These are phyloP conservation scores for Kodamaea fukazawae DNA, from an alignment of 805 yeast species.

Conservation along the genomic window DNA sequence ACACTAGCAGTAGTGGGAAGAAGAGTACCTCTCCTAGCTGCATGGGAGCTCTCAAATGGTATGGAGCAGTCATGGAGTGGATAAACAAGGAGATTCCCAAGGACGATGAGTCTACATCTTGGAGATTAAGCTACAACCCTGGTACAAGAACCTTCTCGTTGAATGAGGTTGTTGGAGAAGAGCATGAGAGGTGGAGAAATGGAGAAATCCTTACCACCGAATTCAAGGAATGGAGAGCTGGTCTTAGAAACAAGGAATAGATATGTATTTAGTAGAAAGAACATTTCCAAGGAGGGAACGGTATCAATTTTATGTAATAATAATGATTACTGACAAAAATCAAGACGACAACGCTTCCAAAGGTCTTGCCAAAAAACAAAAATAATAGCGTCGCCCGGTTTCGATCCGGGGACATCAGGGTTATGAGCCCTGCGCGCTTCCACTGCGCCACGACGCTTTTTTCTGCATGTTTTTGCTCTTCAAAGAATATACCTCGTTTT, in stretches of 20 bases:
- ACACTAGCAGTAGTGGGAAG: slow-evolving; percentile 9
- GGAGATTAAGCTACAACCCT: slow-evolving; percentile 57
- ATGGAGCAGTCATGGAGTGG: slow-evolving; percentile 85
- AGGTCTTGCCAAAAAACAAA: slow-evolving; percentile 7
- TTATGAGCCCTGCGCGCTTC: slow-evolving; percentile 99
- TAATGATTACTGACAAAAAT: no score
- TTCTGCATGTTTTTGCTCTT: background rate
- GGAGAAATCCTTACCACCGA: slow-evolving; percentile 25
- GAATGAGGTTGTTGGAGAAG: slow-evolving; percentile 41
- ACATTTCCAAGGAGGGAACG: no score
- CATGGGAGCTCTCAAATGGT: slow-evolving; percentile 77
- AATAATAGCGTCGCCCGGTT: slow-evolving; percentile 42
- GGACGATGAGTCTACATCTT: slow-evolving; percentile 48
- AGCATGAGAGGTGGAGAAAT: slow-evolving; percentile 18
- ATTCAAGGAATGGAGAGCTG: slow-evolving; percentile 34
- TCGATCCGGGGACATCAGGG: slow-evolving; percentile 98
- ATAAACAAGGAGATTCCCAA: slow-evolving; percentile 49
- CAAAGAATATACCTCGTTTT: no score
- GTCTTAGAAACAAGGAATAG: slow-evolving; percentile 1
- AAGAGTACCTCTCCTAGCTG: slow-evolving; percentile 57
- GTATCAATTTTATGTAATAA: no score
- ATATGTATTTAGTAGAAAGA: no score
- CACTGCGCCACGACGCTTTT: slow-evolving; percentile 96
- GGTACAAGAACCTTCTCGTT: slow-evolving; percentile 52
- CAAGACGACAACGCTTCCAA: no score